Evolutionary conservation across 169 alveolate species (phyloP).

Genomic region (Plasmodium reichenowi): DNA sequence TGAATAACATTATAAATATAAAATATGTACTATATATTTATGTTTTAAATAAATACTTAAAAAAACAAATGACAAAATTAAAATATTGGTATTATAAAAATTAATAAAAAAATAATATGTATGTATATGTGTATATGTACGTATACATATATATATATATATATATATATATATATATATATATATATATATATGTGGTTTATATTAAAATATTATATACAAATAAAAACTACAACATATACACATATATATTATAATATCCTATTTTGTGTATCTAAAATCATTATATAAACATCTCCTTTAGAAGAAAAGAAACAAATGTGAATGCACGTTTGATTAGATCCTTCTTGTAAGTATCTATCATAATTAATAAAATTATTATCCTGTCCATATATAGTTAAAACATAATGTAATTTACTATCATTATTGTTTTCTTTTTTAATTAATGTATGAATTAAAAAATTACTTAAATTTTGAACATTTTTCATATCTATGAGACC

Average conservation of each 20-base stretch:
- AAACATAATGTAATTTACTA: slow-evolving; percentile 34
- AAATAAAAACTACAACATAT: background rate
- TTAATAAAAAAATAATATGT: too few species aligned
- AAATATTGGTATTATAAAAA: too few species aligned
- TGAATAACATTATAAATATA: too few species aligned
- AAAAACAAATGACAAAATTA: too few species aligned
- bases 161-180: slow-evolving; percentile 7
- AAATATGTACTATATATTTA: too few species aligned
- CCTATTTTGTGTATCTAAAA: slow-evolving; percentile 21
- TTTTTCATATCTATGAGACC: slow-evolving; percentile 36
- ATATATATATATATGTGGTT: background rate
- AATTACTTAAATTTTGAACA: slow-evolving; percentile 19
- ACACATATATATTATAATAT: background rate
- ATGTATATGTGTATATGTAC: too few species aligned
- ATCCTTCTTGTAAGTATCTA: slow-evolving; percentile 44
- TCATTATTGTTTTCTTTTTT: slow-evolving; percentile 2
- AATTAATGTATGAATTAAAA: slow-evolving; percentile 13
- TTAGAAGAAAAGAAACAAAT: slow-evolving; percentile 17
- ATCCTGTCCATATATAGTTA: slow-evolving; percentile 38
- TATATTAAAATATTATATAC: background rate
- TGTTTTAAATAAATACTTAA: too few species aligned
- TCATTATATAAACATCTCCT: slow-evolving; percentile 13
- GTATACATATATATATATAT: background rate
- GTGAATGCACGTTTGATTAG: slow-evolving; percentile 34
- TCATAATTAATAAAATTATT: slow-evolving; percentile 54